A percentile compares a stretch with the other conserved stretches of the same genome.
These are phyloP conservation scores for Pilatotrama ljubarskyi DNA, from an alignment of 768 basidiomycete genomes.

Conservation along the genomic window DNA sequence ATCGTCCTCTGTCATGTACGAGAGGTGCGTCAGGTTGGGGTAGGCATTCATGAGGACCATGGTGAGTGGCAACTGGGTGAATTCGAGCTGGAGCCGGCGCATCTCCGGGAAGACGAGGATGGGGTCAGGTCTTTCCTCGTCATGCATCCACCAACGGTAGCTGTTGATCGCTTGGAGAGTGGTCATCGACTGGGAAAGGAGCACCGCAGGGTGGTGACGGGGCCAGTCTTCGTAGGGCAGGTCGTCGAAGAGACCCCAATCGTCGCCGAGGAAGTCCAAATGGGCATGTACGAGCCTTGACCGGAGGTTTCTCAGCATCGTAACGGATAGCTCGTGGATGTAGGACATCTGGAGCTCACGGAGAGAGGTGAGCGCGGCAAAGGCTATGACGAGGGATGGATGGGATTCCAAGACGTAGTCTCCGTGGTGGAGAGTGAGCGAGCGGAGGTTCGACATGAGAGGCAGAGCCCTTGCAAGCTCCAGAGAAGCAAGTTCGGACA, in stretches of 20 bases:
- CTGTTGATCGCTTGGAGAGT: neutral
- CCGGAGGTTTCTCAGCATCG: neutral
- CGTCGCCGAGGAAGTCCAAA: neutral
- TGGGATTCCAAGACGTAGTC: neutral
- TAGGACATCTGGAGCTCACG: neutral
- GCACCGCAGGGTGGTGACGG: neutral
- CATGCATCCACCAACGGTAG: neutral
- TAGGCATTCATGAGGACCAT: neutral
- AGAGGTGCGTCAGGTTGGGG: neutral
- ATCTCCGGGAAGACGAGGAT: neutral
- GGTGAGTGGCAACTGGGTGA: neutral
- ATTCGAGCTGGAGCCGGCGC: neutral
- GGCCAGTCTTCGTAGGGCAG: neutral
- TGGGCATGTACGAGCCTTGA: neutral
- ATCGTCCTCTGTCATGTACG: neutral
- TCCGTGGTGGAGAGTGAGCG: too few relatives aligned
- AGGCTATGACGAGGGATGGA: neutral
- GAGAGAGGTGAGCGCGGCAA: conserved; percentile 1
- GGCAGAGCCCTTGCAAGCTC: too few relatives aligned
- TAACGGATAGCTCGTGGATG: neutral
- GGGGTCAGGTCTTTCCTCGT: neutral
- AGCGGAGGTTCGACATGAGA: too few relatives aligned
- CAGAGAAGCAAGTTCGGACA: too few relatives aligned
- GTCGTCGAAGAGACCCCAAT: neutral
- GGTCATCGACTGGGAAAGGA: neutral